Conservation (phyloP, 345 rosid species). For the Acer campestre region DNA sequence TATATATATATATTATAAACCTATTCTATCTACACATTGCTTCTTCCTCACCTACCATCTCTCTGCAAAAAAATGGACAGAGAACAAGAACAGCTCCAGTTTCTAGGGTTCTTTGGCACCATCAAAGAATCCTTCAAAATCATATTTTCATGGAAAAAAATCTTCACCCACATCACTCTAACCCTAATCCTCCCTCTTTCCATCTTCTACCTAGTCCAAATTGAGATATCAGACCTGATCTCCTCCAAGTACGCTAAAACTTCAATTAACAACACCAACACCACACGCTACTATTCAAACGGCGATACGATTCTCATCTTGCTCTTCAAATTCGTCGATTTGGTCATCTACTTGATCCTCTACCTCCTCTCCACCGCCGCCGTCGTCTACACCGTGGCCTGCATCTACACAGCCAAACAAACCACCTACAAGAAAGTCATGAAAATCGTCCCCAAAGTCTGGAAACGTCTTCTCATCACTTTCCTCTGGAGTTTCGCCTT, state of each 20-base stretch:
- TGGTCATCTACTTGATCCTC: constrained; percentile 34
- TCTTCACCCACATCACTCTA: constrained; percentile 45
- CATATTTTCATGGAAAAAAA: constrained; percentile 37
- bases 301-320: constrained; percentile 9
- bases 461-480: constrained; percentile 55
- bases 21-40: too few relatives aligned
- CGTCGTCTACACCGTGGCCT: constrained; percentile 48
- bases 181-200: constrained; percentile 52
- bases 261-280: neutral
- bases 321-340: constrained; percentile 37
- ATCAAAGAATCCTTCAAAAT: constrained; percentile 42
- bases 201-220: constrained; percentile 41
- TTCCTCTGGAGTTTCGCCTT: constrained; percentile 36
- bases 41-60: too few relatives aligned
- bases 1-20: too few relatives aligned
- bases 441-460: constrained; percentile 43
- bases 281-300: neutral
- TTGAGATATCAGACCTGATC: constrained; percentile 30
- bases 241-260: constrained; percentile 12
- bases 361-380: constrained; percentile 50
- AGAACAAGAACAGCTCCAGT: constrained; percentile 18
- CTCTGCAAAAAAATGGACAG: too few relatives aligned
- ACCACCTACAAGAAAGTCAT: constrained; percentile 41
- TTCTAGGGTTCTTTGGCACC: constrained; percentile 45
- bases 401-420: constrained; percentile 37